These are phyloP conservation scores for Pseudocercospora pini-densiflorae DNA, from an alignment of 2,329 filamentous ascomycete genomes.

Conservation along the genomic window DNA sequence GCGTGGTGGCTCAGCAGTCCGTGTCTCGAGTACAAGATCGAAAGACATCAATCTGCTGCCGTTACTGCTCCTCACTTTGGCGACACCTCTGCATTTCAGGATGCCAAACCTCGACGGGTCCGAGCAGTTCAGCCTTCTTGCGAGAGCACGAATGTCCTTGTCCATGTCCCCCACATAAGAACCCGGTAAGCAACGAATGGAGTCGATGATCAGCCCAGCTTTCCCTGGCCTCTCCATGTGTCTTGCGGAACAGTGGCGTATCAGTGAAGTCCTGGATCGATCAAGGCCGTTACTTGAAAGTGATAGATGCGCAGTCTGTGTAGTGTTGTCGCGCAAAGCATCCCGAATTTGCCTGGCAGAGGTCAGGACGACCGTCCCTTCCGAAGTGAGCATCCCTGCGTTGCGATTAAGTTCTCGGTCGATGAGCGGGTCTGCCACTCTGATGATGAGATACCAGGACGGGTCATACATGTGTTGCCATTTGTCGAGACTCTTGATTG, in stretches of 20 bases:
- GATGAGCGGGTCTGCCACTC: neutral
- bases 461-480: neutral
- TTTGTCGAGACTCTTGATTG: neutral
- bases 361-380: neutral
- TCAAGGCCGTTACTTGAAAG: neutral
- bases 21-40: neutral
- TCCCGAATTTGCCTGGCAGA: neutral
- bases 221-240: neutral
- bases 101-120: neutral
- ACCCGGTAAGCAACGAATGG: neutral
- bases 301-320: neutral
- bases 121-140: neutral
- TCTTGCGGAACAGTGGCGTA: neutral
- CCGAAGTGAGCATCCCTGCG: slow-evolving; percentile 30
- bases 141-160: neutral
- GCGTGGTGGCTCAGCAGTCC: neutral
- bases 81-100: neutral
- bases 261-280: neutral
- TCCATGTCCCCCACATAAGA: neutral
- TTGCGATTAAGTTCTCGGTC: neutral
- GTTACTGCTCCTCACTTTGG: neutral
- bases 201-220: neutral
- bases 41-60: neutral
- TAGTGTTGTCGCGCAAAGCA: neutral
- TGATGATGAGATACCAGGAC: neutral